Evolutionary conservation across 2,329 filamentous ascomycete genomes (phyloP).

Genomic region (Catunica adiposa): DNA sequence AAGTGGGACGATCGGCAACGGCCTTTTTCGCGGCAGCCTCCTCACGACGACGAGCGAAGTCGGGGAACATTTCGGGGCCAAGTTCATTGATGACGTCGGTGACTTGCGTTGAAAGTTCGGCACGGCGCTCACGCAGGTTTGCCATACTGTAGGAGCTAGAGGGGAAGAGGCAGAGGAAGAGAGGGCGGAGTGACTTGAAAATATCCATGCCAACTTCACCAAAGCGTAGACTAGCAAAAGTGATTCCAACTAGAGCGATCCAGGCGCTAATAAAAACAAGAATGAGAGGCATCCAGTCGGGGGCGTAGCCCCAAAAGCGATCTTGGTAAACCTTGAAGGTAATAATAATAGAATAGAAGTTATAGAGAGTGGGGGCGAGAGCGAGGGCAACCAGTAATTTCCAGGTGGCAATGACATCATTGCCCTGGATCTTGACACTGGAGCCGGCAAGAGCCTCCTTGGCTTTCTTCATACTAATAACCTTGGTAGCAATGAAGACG

Average conservation of each 20-base stretch:
- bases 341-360: slow-evolving; percentile 60
- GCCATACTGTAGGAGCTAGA: slow-evolving; percentile 70
- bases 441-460: slow-evolving; percentile 70
- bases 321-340: slow-evolving; percentile 67
- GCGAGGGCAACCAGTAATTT: slow-evolving; percentile 79
- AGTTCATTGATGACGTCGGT: slow-evolving; percentile 89
- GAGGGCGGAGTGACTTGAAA: slow-evolving; percentile 77
- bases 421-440: slow-evolving; percentile 73
- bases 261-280: slow-evolving; percentile 57
- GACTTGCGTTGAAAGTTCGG: slow-evolving; percentile 61
- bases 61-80: slow-evolving; percentile 91
- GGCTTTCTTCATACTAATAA: slow-evolving; percentile 68
- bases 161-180: slow-evolving; percentile 72
- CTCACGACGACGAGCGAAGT: slow-evolving; percentile 68
- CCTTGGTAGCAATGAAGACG: slow-evolving; percentile 69
- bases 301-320: slow-evolving; percentile 66
- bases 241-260: slow-evolving; percentile 71
- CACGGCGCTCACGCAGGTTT: slow-evolving; percentile 56
- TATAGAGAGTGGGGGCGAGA: slow-evolving; percentile 66
- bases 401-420: slow-evolving; percentile 87
- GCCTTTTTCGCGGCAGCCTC: slow-evolving; percentile 31
- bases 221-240: slow-evolving; percentile 83
- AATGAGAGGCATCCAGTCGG: slow-evolving; percentile 66
- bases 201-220: slow-evolving; percentile 99
- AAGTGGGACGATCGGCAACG: slow-evolving; percentile 18